Base-by-base conservation (phyloP, 2,329 filamentous ascomycete genomes). In the Akanthomyces uredinophilus region DNA sequence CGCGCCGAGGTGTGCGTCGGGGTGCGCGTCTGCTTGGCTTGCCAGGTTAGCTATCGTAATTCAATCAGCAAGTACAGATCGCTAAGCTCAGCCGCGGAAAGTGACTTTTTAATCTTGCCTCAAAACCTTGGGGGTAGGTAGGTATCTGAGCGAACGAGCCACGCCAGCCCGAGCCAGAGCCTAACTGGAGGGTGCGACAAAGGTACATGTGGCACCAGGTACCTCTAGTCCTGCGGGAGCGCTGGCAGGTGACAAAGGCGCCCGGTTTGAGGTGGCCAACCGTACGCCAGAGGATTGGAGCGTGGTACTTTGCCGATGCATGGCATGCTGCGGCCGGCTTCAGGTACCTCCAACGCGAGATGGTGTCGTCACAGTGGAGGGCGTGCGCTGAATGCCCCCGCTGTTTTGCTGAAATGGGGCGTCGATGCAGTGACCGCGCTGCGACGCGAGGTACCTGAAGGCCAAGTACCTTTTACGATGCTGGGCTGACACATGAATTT, bases 291-390 rank as follows among this genome's bases (percentile, higher is more conserved):
- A 10, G 24, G 27, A 29, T 37, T 16, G 37, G 51, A 54, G 14
- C 7, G 20, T 8, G n/a, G 44, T 39, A 50, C 44, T 22, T 37
- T 32, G 11, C 37, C 37, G 14, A 39, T 37, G 5, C 13, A 37
- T 37, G 32, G 32, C 7, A 10, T 10, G 8, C 13, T 10, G 32
- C 32, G 13, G 5, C 13, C 5, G 14, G 13, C 13, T 16, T 3
- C 54, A 51, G 27, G 51, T 54, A 61, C 35, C 53, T 13, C 29
- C 29, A 24, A 58, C 47, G 53, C 60, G 60, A 58, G 29, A 57
- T 62, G 53, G 54, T 62, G 60, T 62, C 60, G 60, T 62, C 60
- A 62, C 35, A 22, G 29, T 55, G 59, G 51, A 60, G 59, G 59
- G 59, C n/a, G 59, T 61, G 59, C 27, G 11, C 32, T 24, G 11